phyloP scores from a whole-genome alignment of 768 basidiomycete genomes.

The Tylopilus sp. region DNA sequence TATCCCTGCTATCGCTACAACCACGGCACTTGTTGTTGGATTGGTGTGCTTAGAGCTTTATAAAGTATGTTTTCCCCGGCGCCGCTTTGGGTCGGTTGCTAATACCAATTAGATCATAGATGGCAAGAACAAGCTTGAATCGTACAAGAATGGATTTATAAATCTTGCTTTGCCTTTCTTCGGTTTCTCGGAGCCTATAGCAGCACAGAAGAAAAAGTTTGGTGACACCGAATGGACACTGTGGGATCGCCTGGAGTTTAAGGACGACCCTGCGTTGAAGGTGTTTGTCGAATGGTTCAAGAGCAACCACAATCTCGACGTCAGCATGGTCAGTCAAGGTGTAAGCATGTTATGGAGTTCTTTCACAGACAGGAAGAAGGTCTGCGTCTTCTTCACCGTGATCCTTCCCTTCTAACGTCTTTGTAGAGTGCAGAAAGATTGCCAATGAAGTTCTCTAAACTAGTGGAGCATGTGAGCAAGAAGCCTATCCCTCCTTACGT shows the following conservation, averaged over 20 bases:
- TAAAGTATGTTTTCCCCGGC: conserved; percentile 56
- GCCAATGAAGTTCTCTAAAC: conserved; percentile 83
- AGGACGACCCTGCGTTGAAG: conserved; percentile 81
- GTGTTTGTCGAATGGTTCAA: conserved; percentile 85
- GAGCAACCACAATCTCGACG: conserved; percentile 76
- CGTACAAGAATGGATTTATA: conserved; percentile 98
- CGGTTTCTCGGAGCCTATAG: conserved; percentile 97
- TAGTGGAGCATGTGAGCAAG: conserved; percentile 94
- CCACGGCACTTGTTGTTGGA: conserved; percentile 93
- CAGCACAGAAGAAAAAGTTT: conserved; percentile 86
- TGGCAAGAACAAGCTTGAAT: conserved; percentile 87
- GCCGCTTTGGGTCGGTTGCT: neutral
- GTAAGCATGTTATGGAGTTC: conserved; percentile 98
- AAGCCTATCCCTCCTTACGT: conserved; percentile 83
- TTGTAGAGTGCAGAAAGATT: conserved; percentile 80
- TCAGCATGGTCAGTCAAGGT: conserved; percentile 95
- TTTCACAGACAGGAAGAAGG: conserved; percentile 93
- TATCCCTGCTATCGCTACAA: conserved; percentile 99
- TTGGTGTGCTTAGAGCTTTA: conserved; percentile 94
- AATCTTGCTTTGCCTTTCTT: conserved; percentile 98
- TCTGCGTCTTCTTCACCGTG: conserved; percentile 23
- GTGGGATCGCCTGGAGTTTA: conserved; percentile 96
- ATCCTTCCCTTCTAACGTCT: conserved; percentile 5
- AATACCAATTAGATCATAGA: conserved; percentile 75
- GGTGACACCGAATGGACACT: conserved; percentile 90